Percentiles rank a stretch among this genome's conserved stretches.
Evolutionary conservation across 768 basidiomycete genomes (phyloP).

Genomic region (Scleroderma citrinum): DNA sequence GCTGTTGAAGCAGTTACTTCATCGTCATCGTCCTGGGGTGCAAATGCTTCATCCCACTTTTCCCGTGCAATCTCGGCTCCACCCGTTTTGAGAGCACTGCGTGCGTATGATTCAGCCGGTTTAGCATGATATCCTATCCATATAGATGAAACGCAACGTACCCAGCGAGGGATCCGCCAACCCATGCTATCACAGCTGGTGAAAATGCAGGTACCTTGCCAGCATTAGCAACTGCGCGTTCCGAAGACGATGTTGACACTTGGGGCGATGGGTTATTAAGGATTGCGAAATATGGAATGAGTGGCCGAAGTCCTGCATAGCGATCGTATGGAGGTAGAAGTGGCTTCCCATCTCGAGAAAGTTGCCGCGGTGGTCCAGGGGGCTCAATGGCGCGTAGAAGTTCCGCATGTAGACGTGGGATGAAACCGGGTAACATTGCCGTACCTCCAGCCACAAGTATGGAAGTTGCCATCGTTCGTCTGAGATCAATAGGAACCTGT

Average conservation of each 20-base stretch:
- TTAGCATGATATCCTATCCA: background rate
- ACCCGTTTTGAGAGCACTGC: constrained; percentile 79
- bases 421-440: constrained; percentile 88
- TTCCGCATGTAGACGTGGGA: constrained; percentile 79
- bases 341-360: constrained; percentile 33
- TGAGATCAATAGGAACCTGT: constrained; percentile 86
- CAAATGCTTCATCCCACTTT: constrained; percentile 74
- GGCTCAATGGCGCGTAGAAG: constrained; percentile 57
- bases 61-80: constrained; percentile 79
- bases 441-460: constrained; percentile 89
- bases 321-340: constrained; percentile 59
- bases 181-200: constrained; percentile 79
- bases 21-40: constrained; percentile 37
- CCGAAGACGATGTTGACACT: constrained; percentile 35
- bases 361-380: constrained; percentile 27
- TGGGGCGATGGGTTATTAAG: constrained; percentile 78
- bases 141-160: constrained; percentile 32
- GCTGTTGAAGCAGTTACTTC: constrained; percentile 12
- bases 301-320: constrained; percentile 65
- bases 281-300: constrained; percentile 71
- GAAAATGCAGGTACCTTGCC: constrained; percentile 88
- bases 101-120: background rate
- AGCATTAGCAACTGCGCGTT: constrained; percentile 52
- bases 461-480: constrained; percentile 75
- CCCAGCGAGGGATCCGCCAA: constrained; percentile 92